phyloP scores from a whole-genome alignment of 2,329 filamentous ascomycete species.

The Venturia asperata region DNA sequence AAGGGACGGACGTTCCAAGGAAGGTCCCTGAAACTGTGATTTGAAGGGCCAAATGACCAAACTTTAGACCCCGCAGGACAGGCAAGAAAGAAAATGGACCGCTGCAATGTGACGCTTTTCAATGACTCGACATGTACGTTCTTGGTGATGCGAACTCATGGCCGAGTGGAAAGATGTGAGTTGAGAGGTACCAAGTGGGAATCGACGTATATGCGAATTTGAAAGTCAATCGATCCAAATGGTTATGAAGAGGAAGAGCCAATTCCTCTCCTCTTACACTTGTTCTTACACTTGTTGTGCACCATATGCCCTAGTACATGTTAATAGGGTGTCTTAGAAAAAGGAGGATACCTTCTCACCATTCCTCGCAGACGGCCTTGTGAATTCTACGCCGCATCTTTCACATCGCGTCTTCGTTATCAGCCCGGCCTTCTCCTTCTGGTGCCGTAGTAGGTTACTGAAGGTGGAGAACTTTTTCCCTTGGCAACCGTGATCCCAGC shows the following conservation, averaged over 20 bases:
- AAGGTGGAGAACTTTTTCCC: slow-evolving; percentile 94
- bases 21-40: background rate
- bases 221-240: background rate
- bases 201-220: background rate
- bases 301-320: slow-evolving; percentile 52
- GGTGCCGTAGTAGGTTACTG: slow-evolving; percentile 86
- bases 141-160: background rate
- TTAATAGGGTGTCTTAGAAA: background rate
- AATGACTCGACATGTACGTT: background rate
- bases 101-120: background rate
- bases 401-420: slow-evolving; percentile 84
- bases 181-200: background rate
- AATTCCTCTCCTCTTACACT: slow-evolving; percentile 59
- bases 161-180: background rate
- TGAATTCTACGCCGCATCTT: slow-evolving; percentile 89
- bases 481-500: slow-evolving; percentile 96
- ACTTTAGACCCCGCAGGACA: background rate
- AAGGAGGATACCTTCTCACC: slow-evolving; percentile 30
- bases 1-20: background rate
- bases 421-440: slow-evolving; percentile 88
- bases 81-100: background rate
- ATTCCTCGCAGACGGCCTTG: slow-evolving; percentile 78
- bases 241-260: background rate
- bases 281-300: slow-evolving; percentile 92
- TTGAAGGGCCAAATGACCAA: background rate